Evolutionary conservation across 495 filamentous ascomycete species (phyloP).

Genomic region (Neurospora sublineolata): DNA sequence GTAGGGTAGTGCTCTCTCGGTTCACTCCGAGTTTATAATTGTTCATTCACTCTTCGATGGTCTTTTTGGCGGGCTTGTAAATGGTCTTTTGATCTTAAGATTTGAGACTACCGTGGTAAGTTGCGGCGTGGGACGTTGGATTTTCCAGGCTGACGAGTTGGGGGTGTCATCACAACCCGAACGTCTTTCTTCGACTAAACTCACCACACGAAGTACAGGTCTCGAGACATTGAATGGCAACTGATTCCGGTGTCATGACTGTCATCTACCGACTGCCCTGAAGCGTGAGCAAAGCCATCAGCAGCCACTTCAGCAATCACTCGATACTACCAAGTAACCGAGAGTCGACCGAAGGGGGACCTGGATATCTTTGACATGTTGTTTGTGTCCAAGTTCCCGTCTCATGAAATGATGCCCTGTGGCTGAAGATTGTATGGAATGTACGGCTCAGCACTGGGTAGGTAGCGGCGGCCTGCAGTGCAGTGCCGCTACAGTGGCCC

Average conservation of each 20-base stretch:
- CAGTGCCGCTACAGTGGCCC: background rate
- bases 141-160: background rate
- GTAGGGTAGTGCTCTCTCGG: background rate
- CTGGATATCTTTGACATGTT: background rate
- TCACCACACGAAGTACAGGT: background rate
- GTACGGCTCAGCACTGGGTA: background rate
- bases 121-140: background rate
- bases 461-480: background rate
- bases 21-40: background rate
- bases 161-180: background rate
- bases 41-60: background rate
- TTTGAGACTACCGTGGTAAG: background rate
- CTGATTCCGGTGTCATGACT: background rate
- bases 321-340: background rate
- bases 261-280: background rate
- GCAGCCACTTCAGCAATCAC: background rate
- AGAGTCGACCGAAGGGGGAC: background rate
- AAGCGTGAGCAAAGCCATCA: background rate
- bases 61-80: background rate
- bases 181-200: background rate
- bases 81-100: background rate
- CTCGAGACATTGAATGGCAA: background rate
- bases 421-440: background rate
- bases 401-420: background rate
- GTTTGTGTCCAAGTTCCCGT: background rate